Percentiles rank a stretch among this genome's conserved stretches.
phyloP scores from a whole-genome alignment of 2,329 filamentous ascomycete genomes.

The Nemania sp. region DNA sequence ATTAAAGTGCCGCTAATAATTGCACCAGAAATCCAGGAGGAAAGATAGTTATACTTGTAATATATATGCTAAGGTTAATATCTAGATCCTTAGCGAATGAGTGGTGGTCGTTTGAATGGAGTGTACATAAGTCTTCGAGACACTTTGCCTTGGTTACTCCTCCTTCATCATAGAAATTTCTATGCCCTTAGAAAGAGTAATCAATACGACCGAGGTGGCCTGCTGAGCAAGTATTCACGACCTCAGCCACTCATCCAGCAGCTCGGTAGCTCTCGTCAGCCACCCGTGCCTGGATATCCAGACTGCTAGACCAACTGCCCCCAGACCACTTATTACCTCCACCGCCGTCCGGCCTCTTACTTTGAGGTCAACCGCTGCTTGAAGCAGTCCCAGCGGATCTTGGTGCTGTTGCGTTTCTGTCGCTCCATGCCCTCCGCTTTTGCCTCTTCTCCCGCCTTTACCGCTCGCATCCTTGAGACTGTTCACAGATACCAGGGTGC shows the following conservation, averaged over 20 bases:
- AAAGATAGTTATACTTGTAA: too few relatives aligned
- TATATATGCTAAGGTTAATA: too few relatives aligned
- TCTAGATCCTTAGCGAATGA: too few relatives aligned
- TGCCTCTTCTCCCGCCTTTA: conserved; percentile 28
- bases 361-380: conserved; percentile 68
- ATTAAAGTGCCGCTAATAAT: too few relatives aligned
- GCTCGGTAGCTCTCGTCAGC: conserved; percentile 42
- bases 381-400: conserved; percentile 79
- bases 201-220: too few relatives aligned
- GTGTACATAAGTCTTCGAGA: too few relatives aligned
- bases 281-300: conserved; percentile 52
- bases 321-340: conserved; percentile 73
- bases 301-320: conserved; percentile 71
- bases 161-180: too few relatives aligned
- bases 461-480: conserved; percentile 39
- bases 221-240: too few relatives aligned
- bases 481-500: conserved; percentile 59
- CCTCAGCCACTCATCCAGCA: conserved; percentile 38
- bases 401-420: conserved; percentile 48
- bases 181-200: neutral
- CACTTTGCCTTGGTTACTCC: too few relatives aligned
- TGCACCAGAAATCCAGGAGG: too few relatives aligned
- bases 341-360: conserved; percentile 68
- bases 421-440: conserved; percentile 6
- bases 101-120: too few relatives aligned